Conservation (phyloP, 108 stramenopile species). For the Craspedostauros australis region DNA sequence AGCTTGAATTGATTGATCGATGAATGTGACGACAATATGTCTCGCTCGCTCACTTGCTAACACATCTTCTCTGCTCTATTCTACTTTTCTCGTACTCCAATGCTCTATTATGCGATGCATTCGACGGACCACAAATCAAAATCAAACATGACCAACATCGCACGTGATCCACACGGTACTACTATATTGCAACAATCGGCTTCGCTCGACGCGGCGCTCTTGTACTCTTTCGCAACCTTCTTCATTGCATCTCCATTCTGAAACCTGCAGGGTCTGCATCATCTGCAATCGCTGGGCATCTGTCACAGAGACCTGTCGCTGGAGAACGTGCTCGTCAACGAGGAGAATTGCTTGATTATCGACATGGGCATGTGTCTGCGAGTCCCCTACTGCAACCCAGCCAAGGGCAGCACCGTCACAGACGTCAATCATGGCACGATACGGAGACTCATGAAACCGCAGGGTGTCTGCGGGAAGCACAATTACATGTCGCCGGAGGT, state of each 20-base stretch:
- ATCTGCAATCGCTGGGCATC: conserved; percentile 78
- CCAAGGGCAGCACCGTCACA: conserved; percentile 21
- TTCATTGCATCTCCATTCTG: background rate
- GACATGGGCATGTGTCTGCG: conserved; percentile 96
- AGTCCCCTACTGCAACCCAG: conserved; percentile 73
- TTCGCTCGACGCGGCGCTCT: background rate
- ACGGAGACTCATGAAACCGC: conserved; percentile 68
- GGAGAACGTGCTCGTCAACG: conserved; percentile 84
- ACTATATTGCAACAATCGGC: too few relatives aligned
- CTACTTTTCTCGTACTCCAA: too few relatives aligned
- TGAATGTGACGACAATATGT: too few relatives aligned
- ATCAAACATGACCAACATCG: too few relatives aligned
- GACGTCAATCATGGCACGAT: conserved; percentile 53
- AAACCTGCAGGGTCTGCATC: conserved; percentile 73
- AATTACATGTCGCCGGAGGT: conserved; percentile 97
- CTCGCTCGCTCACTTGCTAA: too few relatives aligned
- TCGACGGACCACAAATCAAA: too few relatives aligned
- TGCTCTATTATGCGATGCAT: too few relatives aligned
- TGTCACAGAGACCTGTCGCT: conserved; percentile 90
- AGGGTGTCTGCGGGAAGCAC: conserved; percentile 89
- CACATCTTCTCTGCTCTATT: too few relatives aligned
- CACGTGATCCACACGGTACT: too few relatives aligned
- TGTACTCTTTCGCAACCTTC: background rate
- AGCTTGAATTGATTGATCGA: too few relatives aligned
- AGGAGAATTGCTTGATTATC: conserved; percentile 76